A percentile compares a stretch with the other conserved stretches of the same genome.
Evolutionary conservation across 768 basidiomycete genomes (phyloP).

Genomic region (Macrolepiota dolichaula): DNA sequence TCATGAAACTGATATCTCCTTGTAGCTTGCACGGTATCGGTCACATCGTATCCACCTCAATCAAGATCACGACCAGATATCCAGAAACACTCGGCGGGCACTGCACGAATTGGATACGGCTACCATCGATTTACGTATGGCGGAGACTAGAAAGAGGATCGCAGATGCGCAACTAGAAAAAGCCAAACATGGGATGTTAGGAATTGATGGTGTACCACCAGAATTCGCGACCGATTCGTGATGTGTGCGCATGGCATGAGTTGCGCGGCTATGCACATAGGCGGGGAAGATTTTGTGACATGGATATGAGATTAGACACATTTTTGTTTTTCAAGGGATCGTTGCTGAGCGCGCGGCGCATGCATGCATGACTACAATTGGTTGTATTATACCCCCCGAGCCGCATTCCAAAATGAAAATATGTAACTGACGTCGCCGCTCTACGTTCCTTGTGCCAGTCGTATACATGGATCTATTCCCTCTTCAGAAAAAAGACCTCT

Average conservation of each 20-base stretch:
- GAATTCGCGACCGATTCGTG: not conserved
- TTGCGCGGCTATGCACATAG: not conserved
- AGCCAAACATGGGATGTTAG: conserved; percentile 58
- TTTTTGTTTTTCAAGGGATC: not conserved
- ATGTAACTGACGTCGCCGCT: not conserved
- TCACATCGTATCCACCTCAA: not conserved
- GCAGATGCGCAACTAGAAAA: conserved; percentile 59
- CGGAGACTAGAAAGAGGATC: conserved; percentile 54
- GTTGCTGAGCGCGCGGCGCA: not conserved
- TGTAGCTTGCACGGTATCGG: not conserved
- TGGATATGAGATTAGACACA: too few species aligned
- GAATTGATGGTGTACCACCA: conserved; percentile 39
- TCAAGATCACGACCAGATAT: conserved; percentile 3
- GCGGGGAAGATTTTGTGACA: not conserved
- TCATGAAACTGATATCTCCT: not conserved
- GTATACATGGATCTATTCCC: not conserved
- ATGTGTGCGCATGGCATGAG: too few species aligned
- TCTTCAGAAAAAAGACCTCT: too few species aligned
- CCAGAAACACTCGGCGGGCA: conserved; percentile 33
- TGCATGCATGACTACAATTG: not conserved
- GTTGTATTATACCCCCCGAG: not conserved
- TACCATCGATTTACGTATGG: conserved; percentile 55
- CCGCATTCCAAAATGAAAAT: not conserved
- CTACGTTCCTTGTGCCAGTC: not conserved
- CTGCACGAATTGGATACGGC: conserved; percentile 61